A percentile compares a stretch with the other conserved stretches of the same genome.
Evolutionary conservation across 805 yeast genomes (phyloP).

Genomic region (Lipomyces japonicus): DNA sequence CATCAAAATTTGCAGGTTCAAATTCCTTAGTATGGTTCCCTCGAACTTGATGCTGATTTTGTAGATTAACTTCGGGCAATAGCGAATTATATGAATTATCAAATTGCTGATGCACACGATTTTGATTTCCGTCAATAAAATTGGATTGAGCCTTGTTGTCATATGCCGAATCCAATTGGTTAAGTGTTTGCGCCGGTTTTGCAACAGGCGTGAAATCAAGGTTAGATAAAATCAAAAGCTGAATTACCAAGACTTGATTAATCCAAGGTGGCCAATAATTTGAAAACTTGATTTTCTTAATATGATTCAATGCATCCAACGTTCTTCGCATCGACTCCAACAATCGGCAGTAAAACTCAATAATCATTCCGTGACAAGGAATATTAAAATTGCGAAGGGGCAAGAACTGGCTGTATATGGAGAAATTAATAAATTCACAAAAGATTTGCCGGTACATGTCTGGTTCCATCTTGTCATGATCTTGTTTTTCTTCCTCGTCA

Average conservation of each 20-base stretch:
- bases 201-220: slow-evolving; percentile 5
- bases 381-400: slow-evolving; percentile 4
- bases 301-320: slow-evolving; percentile 1
- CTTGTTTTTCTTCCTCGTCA: neutral
- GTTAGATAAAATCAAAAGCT: slow-evolving; percentile 11
- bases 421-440: slow-evolving; percentile 1
- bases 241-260: slow-evolving; percentile 6
- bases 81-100: no score
- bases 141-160: neutral
- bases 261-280: slow-evolving; percentile 19
- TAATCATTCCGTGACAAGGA: neutral
- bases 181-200: neutral
- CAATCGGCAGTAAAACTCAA: slow-evolving; percentile 5
- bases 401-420: slow-evolving; percentile 10
- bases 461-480: slow-evolving; percentile 2
- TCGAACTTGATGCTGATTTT: no score
- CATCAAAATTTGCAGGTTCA: no score
- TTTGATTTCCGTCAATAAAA: no score
- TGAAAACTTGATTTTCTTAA: slow-evolving; percentile 4
- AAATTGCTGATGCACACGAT: no score
- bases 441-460: slow-evolving; percentile 4
- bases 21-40: no score
- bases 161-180: neutral
- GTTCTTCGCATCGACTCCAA: slow-evolving; percentile 5
- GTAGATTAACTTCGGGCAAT: no score